These are phyloP conservation scores for Rhizopogon sp. DNA, from an alignment of 768 basidiomycete species.

Conservation along the genomic window DNA sequence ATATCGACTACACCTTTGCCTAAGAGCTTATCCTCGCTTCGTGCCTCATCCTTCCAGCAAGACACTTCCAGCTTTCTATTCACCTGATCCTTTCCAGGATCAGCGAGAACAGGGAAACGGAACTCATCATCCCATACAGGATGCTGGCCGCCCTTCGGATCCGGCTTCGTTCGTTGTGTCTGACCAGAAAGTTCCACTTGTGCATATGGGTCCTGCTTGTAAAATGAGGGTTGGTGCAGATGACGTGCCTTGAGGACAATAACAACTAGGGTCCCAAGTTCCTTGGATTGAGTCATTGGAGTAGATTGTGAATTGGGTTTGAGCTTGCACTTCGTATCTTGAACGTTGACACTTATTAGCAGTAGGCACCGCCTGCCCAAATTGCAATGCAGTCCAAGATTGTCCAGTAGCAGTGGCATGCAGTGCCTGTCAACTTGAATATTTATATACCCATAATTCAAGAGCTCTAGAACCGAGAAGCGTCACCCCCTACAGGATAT, in stretches of 20 bases:
- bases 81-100: conserved; percentile 38
- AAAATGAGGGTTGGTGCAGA: conserved; percentile 61
- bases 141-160: conserved; percentile 87
- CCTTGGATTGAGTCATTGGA: conserved; percentile 28
- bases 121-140: conserved; percentile 88
- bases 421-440: too few species aligned
- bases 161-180: conserved; percentile 65
- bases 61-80: conserved; percentile 63
- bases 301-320: too few species aligned
- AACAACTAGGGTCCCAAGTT: conserved; percentile 79
- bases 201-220: conserved; percentile 89
- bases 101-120: conserved; percentile 17
- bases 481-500: too few species aligned
- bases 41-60: conserved; percentile 77
- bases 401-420: too few species aligned
- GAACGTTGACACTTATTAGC: too few species aligned
- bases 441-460: too few species aligned
- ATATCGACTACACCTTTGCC: conserved; percentile 77
- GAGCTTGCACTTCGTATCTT: too few species aligned
- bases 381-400: too few species aligned
- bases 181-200: conserved; percentile 54
- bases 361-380: too few species aligned
- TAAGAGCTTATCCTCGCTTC: conserved; percentile 64
- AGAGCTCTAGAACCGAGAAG: too few species aligned
- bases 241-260: conserved; percentile 74